Conservation (phyloP, 2,329 filamentous ascomycete species). For the Domatiomyces globalis region DNA sequence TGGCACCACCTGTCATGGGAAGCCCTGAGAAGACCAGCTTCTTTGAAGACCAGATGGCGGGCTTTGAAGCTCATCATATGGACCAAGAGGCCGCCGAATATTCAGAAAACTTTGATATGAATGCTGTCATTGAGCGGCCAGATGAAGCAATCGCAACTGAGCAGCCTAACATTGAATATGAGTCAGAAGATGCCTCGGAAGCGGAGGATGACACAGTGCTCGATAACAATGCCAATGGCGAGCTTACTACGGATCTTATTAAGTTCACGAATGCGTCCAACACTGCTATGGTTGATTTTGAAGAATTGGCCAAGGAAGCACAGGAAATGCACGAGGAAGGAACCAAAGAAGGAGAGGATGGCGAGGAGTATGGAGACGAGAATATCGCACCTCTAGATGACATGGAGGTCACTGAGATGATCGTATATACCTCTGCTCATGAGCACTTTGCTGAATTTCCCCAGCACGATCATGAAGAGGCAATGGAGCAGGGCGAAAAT, state of each 20-base stretch:
- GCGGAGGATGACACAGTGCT: conserved; percentile 22
- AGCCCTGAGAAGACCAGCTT: conserved; percentile 37
- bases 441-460: conserved; percentile 1
- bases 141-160: conserved; percentile 1
- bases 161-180: conserved; percentile 4
- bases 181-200: conserved; percentile 5
- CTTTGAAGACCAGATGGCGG: conserved; percentile 49
- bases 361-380: conserved; percentile 47
- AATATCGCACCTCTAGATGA: conserved; percentile 30
- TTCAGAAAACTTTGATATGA: conserved; percentile 2
- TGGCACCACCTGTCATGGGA: conserved; percentile 16
- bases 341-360: conserved; percentile 11
- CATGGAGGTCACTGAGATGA: not conserved
- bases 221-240: conserved; percentile 10
- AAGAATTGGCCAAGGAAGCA: conserved; percentile 12
- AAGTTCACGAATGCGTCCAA: conserved; percentile 13
- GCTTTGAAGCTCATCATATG: conserved; percentile 10
- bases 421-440: not conserved
- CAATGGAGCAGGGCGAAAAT: not conserved
- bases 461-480: conserved; percentile 2
- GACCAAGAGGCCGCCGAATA: conserved; percentile 11
- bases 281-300: conserved; percentile 16
- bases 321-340: conserved; percentile 10
- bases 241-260: conserved; percentile 13
- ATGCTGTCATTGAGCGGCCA: not conserved